These are phyloP conservation scores for Botrytis byssoidea DNA, from an alignment of 2,329 filamentous ascomycete species.

Conservation along the genomic window DNA sequence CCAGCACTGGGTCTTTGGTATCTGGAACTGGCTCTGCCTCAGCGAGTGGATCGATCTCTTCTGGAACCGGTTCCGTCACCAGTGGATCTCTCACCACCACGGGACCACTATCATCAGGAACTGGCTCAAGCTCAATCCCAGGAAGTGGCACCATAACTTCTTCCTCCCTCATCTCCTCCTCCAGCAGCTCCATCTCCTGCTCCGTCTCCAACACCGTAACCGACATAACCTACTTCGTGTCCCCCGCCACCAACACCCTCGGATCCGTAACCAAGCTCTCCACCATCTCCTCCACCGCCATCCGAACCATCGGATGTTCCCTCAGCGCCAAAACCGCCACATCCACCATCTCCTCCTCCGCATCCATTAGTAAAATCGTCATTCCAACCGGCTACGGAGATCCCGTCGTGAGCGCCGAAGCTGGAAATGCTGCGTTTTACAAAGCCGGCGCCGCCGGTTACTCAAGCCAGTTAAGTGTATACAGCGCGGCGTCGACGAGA, in stretches of 20 bases:
- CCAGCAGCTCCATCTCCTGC: background rate
- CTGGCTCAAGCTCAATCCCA: background rate
- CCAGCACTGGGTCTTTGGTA: background rate
- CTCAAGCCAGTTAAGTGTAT: background rate
- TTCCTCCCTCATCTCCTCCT: background rate
- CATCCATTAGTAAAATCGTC: slow-evolving; percentile 7
- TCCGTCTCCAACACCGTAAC: slow-evolving; percentile 14
- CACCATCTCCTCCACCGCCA: slow-evolving; percentile 3
- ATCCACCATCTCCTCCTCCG: slow-evolving; percentile 1
- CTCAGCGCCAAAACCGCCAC: slow-evolving; percentile 8
- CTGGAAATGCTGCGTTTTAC: background rate
- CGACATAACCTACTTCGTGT: slow-evolving; percentile 8
- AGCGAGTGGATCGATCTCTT: background rate
- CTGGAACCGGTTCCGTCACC: background rate
- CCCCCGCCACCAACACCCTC: background rate
- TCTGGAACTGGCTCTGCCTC: background rate
- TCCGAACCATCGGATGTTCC: background rate
- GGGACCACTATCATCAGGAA: background rate
- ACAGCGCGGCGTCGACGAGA: background rate
- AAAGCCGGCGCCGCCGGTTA: background rate
- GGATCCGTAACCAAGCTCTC: slow-evolving; percentile 2
- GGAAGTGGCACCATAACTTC: background rate
- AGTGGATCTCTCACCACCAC: background rate
- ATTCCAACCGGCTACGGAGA: slow-evolving; percentile 12
- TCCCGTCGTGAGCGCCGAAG: background rate